phyloP scores from a whole-genome alignment of 495 filamentous ascomycete genomes.

The Haplographium delicatum region DNA sequence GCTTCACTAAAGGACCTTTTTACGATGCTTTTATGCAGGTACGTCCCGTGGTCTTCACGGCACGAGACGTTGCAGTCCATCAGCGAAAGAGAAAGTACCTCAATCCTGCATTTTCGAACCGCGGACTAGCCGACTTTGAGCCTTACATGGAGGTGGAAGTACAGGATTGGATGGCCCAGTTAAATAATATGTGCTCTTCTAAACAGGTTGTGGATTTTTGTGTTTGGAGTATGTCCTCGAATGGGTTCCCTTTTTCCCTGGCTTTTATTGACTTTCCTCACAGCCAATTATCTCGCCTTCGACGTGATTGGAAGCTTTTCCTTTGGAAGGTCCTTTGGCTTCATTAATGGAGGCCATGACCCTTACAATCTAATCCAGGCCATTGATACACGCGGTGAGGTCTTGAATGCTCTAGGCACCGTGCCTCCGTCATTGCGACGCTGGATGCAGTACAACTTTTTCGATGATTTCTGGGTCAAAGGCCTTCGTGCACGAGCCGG shows the following conservation, averaged over 20 bases:
- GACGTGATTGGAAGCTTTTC: slow-evolving; percentile 36
- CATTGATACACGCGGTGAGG: slow-evolving; percentile 9
- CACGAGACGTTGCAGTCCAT: neutral
- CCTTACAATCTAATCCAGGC: slow-evolving; percentile 9
- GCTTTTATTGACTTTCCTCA: no score
- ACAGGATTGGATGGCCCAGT: no score
- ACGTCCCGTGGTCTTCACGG: neutral
- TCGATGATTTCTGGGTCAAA: slow-evolving; percentile 12
- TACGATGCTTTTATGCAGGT: slow-evolving; percentile 9
- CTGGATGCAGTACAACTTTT: slow-evolving; percentile 13
- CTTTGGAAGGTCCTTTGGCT: slow-evolving; percentile 34
- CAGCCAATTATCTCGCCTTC: slow-evolving; percentile 34
- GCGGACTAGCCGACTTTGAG: slow-evolving; percentile 1
- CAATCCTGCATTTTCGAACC: slow-evolving; percentile 3
- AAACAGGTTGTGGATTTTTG: neutral
- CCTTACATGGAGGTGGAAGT: no score
- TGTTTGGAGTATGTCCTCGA: no score
- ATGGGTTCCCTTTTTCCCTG: no score
- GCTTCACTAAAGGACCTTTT: slow-evolving; percentile 31
- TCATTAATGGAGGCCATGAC: slow-evolving; percentile 30
- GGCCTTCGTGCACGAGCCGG: slow-evolving; percentile 6
- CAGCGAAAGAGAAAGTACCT: slow-evolving; percentile 5
- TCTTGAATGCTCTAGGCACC: slow-evolving; percentile 8
- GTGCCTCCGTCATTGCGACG: slow-evolving; percentile 10
- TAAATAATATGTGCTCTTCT: no score